Conservation (phyloP, 2,329 filamentous ascomycete genomes). For the Pseudogymnoascus destructans region DNA sequence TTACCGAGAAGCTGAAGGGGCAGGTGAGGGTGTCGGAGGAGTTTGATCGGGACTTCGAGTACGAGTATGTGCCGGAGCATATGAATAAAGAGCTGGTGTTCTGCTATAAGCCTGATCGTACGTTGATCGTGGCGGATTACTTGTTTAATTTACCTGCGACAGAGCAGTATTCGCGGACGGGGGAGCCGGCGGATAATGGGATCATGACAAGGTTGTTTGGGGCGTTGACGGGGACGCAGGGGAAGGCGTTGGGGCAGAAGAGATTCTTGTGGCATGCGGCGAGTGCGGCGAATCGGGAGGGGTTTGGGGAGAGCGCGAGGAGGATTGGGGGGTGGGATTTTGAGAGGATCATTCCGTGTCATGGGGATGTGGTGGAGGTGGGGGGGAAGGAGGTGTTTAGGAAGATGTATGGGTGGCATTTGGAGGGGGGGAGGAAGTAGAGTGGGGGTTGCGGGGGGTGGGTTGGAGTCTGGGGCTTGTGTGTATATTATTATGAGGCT, state of each 20-base stretch:
- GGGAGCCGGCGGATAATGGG: slow-evolving; percentile 40
- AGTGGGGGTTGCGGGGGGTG: not conserved
- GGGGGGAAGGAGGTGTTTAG: slow-evolving; percentile 61
- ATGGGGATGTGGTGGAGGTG: slow-evolving; percentile 75
- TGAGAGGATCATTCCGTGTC: slow-evolving; percentile 73
- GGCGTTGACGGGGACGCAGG: slow-evolving; percentile 46
- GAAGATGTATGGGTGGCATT: slow-evolving; percentile 74
- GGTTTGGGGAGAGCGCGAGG: slow-evolving; percentile 56
- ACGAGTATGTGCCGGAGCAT: slow-evolving; percentile 70
- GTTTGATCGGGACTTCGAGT: slow-evolving; percentile 77
- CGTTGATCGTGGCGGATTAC: slow-evolving; percentile 79
- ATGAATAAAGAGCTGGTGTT: slow-evolving; percentile 82
- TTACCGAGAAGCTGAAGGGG: slow-evolving; percentile 41
- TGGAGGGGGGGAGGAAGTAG: slow-evolving; percentile 33
- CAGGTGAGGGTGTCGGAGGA: slow-evolving; percentile 50
- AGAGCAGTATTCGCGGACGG: slow-evolving; percentile 64
- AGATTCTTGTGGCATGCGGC: slow-evolving; percentile 69
- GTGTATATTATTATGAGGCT: not conserved
- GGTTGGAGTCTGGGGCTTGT: not conserved
- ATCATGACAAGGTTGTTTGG: slow-evolving; percentile 44
- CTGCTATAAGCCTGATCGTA: slow-evolving; percentile 62
- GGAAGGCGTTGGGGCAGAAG: slow-evolving; percentile 59
- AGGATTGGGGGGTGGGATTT: slow-evolving; percentile 75
- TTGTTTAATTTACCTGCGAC: slow-evolving; percentile 80
- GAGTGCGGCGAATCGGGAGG: slow-evolving; percentile 44